These are phyloP conservation scores for Gastrolobium bilobum DNA, from an alignment of 306 rosid genomes.

Conservation along the genomic window DNA sequence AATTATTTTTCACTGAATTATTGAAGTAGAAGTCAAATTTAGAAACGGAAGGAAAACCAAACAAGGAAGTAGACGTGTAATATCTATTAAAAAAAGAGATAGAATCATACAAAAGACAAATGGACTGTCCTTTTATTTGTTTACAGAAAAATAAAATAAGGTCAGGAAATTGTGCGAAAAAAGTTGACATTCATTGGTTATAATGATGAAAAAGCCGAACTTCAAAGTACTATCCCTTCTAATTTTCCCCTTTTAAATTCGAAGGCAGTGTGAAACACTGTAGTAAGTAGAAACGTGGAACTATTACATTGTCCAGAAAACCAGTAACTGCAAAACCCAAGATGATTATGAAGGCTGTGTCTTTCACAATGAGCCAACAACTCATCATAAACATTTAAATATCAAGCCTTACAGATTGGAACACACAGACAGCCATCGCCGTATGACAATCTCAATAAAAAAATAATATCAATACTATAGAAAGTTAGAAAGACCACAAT, in stretches of 20 bases:
- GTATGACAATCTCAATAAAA: background rate
- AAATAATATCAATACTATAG: background rate
- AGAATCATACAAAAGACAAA: conserved; percentile 4
- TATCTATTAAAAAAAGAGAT: background rate
- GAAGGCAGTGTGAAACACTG: background rate
- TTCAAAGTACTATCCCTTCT: background rate
- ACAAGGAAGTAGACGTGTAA: background rate
- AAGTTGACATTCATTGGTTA: background rate
- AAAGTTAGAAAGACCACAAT: background rate
- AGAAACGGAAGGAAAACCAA: background rate
- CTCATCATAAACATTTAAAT: background rate
- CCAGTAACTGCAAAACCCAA: background rate
- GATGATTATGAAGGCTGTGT: background rate
- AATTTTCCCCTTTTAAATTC: background rate
- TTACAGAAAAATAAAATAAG: background rate
- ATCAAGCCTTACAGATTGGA: conserved; percentile 17
- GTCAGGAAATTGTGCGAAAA: background rate
- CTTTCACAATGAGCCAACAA: background rate
- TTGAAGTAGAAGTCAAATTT: background rate
- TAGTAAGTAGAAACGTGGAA: background rate
- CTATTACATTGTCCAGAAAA: conserved; percentile 3
- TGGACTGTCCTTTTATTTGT: background rate
- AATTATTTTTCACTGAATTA: background rate
- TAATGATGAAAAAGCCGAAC: background rate
- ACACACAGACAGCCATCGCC: background rate